These are phyloP conservation scores for Agaricus blazei DNA, from an alignment of 768 basidiomycete genomes.

Conservation along the genomic window DNA sequence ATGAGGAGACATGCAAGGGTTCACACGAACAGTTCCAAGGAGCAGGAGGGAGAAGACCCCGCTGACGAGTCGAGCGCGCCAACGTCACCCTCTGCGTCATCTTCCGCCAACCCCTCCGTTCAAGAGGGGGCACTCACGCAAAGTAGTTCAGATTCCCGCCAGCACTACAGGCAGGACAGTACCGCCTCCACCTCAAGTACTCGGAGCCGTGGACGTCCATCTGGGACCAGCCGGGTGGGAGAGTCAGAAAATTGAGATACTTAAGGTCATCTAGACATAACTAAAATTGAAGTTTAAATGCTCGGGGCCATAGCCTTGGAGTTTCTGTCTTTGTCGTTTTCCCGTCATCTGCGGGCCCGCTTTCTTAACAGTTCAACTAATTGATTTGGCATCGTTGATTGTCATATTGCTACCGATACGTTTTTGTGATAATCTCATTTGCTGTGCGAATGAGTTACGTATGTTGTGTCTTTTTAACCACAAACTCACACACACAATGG, in stretches of 20 bases:
- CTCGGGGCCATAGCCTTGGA: no score
- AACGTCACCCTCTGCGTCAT: conserved; percentile 5
- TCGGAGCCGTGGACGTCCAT: conserved; percentile 33
- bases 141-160: conserved; percentile 7
- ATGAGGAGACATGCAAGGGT: conserved; percentile 84
- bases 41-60: conserved; percentile 34
- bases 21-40: conserved; percentile 36
- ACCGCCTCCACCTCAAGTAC: conserved; percentile 36
- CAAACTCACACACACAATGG: no score
- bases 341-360: neutral
- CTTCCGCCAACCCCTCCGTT: neutral
- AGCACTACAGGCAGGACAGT: conserved; percentile 31
- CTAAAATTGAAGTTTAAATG: neutral
- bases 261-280: conserved; percentile 20
- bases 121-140: conserved; percentile 10
- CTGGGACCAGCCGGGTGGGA: conserved; percentile 25
- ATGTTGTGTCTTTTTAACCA: no score
- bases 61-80: conserved; percentile 42
- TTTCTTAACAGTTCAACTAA: conserved; percentile 3
- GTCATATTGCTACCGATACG: conserved; percentile 1
- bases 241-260: conserved; percentile 25
- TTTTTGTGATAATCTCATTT: neutral
- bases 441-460: neutral
- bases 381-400: conserved; percentile 2
- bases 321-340: neutral